Base-by-base conservation (phyloP, 257 asterid species). In the Vinca minor region DNA sequence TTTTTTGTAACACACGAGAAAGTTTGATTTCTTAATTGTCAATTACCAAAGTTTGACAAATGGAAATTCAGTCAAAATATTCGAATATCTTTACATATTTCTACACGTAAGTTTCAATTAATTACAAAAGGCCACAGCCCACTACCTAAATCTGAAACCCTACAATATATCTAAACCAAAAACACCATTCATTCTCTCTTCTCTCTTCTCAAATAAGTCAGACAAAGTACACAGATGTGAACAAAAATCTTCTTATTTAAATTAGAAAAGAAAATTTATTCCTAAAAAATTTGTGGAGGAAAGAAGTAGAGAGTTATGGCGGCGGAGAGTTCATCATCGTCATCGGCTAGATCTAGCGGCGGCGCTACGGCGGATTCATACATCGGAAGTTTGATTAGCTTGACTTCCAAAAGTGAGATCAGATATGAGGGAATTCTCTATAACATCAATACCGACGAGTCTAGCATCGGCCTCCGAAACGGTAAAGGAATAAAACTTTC, bases 381-480 rank as follows among this genome's bases (percentile, higher is more conserved):
- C 79, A 77, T 91, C 71, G 98, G 98, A 28, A 86, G 96, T 77
- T 75, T 88, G 79, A 91, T 91, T 53, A 91, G 95, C 69, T 86
- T 88, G 94, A 91, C 94, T 26, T 91, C 98, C 35, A 91, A 88
- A 81, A 91, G 96, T 66, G 96, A 91, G 85, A 91, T 91, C 84
- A 85, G 96, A 66, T 91, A 91, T 36, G 98, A 91, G 65, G 98
- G 98, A 20, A 75, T 91, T 65, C 77, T 91, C 13, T 82, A 83
- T 82, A 86, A 86, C 77, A 91, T 91, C 83, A 91, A 88, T 78
- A 84, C 98, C 48, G 96, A 88, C 12, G 98, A 91, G 83, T 86
- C 98, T 60, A 91, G 95, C 83, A 91, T 91, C 80, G 98, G 96
- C 45, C 79, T 91, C 48, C 88, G 94, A 52, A 91, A 83, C 85